These are phyloP conservation scores for Fusarium burgessii DNA, from an alignment of 2,329 filamentous ascomycete genomes.

Conservation along the genomic window DNA sequence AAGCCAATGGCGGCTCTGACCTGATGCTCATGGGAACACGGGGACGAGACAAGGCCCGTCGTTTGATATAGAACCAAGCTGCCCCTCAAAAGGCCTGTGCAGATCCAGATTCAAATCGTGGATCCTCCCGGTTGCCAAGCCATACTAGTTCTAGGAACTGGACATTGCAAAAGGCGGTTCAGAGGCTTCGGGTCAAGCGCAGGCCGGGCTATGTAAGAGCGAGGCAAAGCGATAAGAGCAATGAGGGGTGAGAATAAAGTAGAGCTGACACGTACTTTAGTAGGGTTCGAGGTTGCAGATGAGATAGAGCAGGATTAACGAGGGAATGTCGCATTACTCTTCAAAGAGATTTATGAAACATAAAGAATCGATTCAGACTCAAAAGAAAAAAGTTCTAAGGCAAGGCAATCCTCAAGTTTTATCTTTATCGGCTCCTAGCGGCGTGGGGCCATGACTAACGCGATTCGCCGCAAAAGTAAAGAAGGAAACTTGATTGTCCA, in stretches of 20 bases:
- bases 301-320: not conserved
- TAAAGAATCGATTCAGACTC: not conserved
- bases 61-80: slow-evolving; percentile 27
- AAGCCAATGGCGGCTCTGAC: slow-evolving; percentile 36
- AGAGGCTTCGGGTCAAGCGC: slow-evolving; percentile 1
- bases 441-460: slow-evolving; percentile 23
- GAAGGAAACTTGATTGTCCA: not conserved
- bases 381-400: not conserved
- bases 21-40: slow-evolving; percentile 39
- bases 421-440: slow-evolving; percentile 23
- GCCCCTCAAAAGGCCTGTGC: slow-evolving; percentile 34
- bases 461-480: not conserved
- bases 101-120: slow-evolving; percentile 31
- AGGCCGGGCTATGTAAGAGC: slow-evolving; percentile 7
- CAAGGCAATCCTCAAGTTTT: slow-evolving; percentile 13
- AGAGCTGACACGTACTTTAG: slow-evolving; percentile 19
- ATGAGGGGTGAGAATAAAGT: not conserved
- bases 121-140: slow-evolving; percentile 10
- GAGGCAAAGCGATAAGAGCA: slow-evolving; percentile 15
- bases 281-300: not conserved
- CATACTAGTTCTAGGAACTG: not conserved
- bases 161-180: not conserved
- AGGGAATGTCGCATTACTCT: slow-evolving; percentile 23
- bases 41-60: slow-evolving; percentile 21
- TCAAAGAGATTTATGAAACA: not conserved